A percentile compares a stretch with the other conserved stretches of the same genome.
These are phyloP conservation scores for Puccinellia tenuiflora DNA, from an alignment of 176 grass and related monocot genomes.

Conservation along the genomic window DNA sequence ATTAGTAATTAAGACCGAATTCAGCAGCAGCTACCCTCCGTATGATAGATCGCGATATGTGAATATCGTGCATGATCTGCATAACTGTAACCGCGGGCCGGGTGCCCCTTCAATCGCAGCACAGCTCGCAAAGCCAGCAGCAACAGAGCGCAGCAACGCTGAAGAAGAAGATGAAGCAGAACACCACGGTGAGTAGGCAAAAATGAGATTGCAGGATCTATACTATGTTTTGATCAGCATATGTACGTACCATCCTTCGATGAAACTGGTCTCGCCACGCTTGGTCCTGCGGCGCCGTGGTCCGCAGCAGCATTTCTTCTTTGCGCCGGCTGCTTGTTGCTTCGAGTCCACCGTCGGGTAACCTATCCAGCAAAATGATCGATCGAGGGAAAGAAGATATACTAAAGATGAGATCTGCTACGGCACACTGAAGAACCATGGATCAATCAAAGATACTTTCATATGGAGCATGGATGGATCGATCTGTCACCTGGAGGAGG, in stretches of 20 bases:
- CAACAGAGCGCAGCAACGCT: slow-evolving; percentile 47
- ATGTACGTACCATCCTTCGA: slow-evolving; percentile 31
- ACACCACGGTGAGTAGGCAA: background rate
- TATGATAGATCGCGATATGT: background rate
- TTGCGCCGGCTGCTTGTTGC: background rate
- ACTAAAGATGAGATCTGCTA: background rate
- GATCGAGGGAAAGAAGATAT: background rate
- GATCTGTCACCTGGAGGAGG: slow-evolving; percentile 10
- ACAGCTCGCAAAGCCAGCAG: slow-evolving; percentile 50
- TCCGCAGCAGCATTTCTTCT: slow-evolving; percentile 21
- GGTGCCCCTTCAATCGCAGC: slow-evolving; percentile 23
- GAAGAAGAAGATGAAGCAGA: background rate
- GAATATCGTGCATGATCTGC: background rate
- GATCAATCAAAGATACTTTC: background rate
- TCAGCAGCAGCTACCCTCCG: background rate
- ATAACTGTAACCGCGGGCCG: background rate
- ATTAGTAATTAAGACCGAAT: background rate
- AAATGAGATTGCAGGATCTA: background rate
- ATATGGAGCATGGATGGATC: background rate
- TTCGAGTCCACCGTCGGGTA: slow-evolving; percentile 9
- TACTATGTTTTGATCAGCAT: background rate
- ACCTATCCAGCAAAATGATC: background rate
- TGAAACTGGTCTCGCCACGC: slow-evolving; percentile 29
- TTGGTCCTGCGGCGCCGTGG: background rate
- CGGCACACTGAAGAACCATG: background rate